Percentiles rank a stretch among this genome's conserved stretches.
Conservation (phyloP, 331 rosid genomes). For the Quercus phellos region DNA sequence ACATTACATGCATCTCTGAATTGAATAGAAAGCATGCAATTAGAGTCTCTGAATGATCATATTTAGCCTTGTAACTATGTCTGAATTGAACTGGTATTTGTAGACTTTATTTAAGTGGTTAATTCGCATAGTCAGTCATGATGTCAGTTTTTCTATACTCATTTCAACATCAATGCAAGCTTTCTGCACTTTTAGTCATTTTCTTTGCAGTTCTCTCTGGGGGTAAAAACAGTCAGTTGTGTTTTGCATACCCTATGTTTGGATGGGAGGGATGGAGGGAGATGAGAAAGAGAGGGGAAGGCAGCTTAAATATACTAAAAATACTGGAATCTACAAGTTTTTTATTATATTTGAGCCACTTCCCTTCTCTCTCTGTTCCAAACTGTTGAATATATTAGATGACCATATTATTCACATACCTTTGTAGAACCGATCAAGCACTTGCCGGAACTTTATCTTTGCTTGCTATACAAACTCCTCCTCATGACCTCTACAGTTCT, state of each 20-base stretch:
- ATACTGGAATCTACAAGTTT: too few species aligned
- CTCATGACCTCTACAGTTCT: too few species aligned
- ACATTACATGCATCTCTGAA: constrained; percentile 28
- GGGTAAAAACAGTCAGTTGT: neutral
- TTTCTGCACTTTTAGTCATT: constrained; percentile 14
- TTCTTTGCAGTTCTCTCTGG: constrained; percentile 11
- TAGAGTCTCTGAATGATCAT: neutral
- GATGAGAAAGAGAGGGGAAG: too few species aligned
- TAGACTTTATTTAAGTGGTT: neutral
- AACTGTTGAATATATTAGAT: too few species aligned
- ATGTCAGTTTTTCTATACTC: neutral
- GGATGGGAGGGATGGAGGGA: too few species aligned
- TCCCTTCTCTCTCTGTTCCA: too few species aligned
- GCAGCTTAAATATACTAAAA: too few species aligned
- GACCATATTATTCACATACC: too few species aligned
- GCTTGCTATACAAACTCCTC: too few species aligned
- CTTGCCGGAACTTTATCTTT: too few species aligned
- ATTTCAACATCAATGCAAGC: constrained; percentile 21
- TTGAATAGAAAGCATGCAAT: neutral
- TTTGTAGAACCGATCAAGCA: too few species aligned
- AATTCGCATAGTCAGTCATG: constrained; percentile 21
- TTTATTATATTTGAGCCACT: too few species aligned
- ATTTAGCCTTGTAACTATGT: constrained; percentile 10
- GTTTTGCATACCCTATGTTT: neutral
- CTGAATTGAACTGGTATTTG: neutral